phyloP scores from a whole-genome alignment of 1,139 yeast species.

The Hemisphaericaspora xylofermentans region DNA sequence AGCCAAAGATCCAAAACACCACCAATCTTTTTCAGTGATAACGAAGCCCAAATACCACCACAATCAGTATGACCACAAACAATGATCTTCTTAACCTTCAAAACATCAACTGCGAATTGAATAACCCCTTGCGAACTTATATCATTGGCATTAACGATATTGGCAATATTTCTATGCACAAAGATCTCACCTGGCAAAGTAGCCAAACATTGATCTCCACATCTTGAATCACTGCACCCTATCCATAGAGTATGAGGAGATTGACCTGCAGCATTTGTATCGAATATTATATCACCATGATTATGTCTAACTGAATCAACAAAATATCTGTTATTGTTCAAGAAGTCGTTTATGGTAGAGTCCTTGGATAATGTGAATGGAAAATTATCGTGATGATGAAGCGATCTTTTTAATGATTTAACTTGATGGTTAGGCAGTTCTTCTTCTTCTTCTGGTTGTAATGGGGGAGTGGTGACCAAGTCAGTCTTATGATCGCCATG shows the following conservation, averaged over 20 bases:
- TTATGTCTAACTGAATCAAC: conserved; percentile 58
- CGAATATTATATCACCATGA: conserved; percentile 63
- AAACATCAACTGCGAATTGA: conserved; percentile 86
- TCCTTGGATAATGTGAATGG: conserved; percentile 59
- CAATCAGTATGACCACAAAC: conserved; percentile 99
- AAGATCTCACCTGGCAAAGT: conserved; percentile 90
- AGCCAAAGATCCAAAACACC: conserved; percentile 81
- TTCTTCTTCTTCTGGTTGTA: conserved; percentile 8
- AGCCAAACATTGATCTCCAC: conserved; percentile 77
- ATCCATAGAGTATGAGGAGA: conserved; percentile 93
- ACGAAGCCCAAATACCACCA: conserved; percentile 91
- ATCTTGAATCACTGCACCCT: conserved; percentile 94
- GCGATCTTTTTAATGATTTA: conserved; percentile 6
- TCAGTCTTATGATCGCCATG: conserved; percentile 40
- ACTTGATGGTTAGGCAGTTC: conserved; percentile 8
- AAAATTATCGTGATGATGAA: conserved; percentile 22
- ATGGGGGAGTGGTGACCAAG: conserved; percentile 17
- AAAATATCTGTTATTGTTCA: conserved; percentile 67
- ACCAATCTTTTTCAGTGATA: conserved; percentile 66
- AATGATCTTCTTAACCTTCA: conserved; percentile 78
- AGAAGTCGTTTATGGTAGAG: conserved; percentile 62
- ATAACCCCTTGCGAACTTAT: conserved; percentile 77
- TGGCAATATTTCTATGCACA: conserved; percentile 92
- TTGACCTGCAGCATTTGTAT: conserved; percentile 79
- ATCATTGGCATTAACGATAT: conserved; percentile 72